A percentile compares a stretch with the other conserved stretches of the same genome.
These are phyloP conservation scores for Plectosphaerella cucumerina DNA, from an alignment of 2,329 filamentous ascomycete species.

Conservation along the genomic window DNA sequence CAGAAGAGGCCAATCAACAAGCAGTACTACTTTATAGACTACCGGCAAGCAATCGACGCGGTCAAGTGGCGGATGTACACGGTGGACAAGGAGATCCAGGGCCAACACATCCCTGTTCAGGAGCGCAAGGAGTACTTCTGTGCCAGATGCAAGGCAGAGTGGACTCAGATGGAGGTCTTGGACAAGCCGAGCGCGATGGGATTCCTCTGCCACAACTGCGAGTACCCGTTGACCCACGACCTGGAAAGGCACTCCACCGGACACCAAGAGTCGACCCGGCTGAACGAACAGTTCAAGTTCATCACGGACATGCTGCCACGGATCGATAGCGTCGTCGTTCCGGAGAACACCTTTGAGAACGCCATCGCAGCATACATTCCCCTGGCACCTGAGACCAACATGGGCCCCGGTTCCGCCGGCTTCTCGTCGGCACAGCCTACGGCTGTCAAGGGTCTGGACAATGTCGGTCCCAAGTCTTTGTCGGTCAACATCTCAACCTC, in stretches of 20 bases:
- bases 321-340: slow-evolving; percentile 71
- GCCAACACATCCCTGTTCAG: slow-evolving; percentile 70
- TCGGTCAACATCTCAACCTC: slow-evolving; percentile 65
- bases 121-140: slow-evolving; percentile 95
- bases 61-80: slow-evolving; percentile 93
- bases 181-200: slow-evolving; percentile 67
- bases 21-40: slow-evolving; percentile 97
- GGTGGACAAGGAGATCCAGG: slow-evolving; percentile 84
- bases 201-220: slow-evolving; percentile 82
- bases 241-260: slow-evolving; percentile 65
- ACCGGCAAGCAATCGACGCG: slow-evolving; percentile 88
- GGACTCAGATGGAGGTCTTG: slow-evolving; percentile 84
- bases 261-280: slow-evolving; percentile 66
- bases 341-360: slow-evolving; percentile 69
- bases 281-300: slow-evolving; percentile 77
- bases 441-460: slow-evolving; percentile 64
- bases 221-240: slow-evolving; percentile 58
- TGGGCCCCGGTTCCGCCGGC: slow-evolving; percentile 51
- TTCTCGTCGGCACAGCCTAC: slow-evolving; percentile 52
- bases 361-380: slow-evolving; percentile 55
- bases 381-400: slow-evolving; percentile 49
- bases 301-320: slow-evolving; percentile 72
- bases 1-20: slow-evolving; percentile 78
- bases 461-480: slow-evolving; percentile 64
- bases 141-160: slow-evolving; percentile 75